phyloP scores from a whole-genome alignment of 139 green algal species.

The Closterium sp. region DNA sequence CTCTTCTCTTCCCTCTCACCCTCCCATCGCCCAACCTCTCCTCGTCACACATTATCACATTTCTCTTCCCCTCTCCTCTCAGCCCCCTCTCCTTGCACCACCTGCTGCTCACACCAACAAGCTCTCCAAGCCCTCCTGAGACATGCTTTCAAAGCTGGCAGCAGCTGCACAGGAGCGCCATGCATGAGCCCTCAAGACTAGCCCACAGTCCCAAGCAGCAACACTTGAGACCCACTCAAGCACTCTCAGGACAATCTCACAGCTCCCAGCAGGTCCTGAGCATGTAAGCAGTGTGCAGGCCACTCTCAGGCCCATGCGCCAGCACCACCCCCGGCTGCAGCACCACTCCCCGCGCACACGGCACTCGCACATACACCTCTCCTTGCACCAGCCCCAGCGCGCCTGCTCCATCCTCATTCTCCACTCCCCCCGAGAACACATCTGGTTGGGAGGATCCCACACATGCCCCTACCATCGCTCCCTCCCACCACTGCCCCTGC shows the following conservation, averaged over 20 bases:
- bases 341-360: slow-evolving; percentile 5
- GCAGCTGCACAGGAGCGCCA: too few relatives aligned
- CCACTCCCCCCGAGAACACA: neutral
- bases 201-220: too few relatives aligned
- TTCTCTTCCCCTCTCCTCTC: too few relatives aligned
- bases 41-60: too few relatives aligned
- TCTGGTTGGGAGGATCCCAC: neutral
- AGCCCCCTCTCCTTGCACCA: too few relatives aligned
- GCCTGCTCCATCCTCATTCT: neutral
- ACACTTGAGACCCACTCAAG: too few relatives aligned
- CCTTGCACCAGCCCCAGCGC: slow-evolving; percentile 11
- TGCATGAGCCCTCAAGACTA: too few relatives aligned
- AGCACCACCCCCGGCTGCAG: slow-evolving; percentile 28
- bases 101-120: too few relatives aligned
- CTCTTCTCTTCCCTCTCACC: too few relatives aligned
- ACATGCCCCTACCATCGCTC: neutral
- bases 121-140: too few relatives aligned
- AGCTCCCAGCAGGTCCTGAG: slow-evolving; percentile 4
- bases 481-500: neutral
- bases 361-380: slow-evolving; percentile 26
- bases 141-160: too few relatives aligned
- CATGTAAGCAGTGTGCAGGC: slow-evolving; percentile 4
- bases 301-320: neutral
- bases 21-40: too few relatives aligned
- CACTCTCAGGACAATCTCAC: neutral